These are phyloP conservation scores for Arthrobotrys sinensis DNA, from an alignment of 2,329 filamentous ascomycete genomes.

Conservation along the genomic window DNA sequence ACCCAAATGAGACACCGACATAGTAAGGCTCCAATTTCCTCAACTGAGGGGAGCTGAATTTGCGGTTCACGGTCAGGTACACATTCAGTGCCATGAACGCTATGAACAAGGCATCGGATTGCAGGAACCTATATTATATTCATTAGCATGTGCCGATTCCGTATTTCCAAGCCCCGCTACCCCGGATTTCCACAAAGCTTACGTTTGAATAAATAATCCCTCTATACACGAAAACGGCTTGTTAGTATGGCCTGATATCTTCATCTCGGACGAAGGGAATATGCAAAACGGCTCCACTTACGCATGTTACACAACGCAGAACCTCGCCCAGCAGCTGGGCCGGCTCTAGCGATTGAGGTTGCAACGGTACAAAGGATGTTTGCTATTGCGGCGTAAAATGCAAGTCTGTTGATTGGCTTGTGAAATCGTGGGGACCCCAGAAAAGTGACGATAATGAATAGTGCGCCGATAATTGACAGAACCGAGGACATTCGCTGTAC, in stretches of 20 bases:
- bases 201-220: constrained; percentile 87
- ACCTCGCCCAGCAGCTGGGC: constrained; percentile 70
- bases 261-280: constrained; percentile 39
- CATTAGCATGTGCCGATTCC: constrained; percentile 43
- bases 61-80: constrained; percentile 83
- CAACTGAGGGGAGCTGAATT: constrained; percentile 77
- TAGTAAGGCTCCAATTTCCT: constrained; percentile 81
- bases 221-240: constrained; percentile 70
- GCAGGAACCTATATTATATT: constrained; percentile 76
- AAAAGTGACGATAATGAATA: constrained; percentile 82
- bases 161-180: constrained; percentile 6
- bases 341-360: constrained; percentile 79
- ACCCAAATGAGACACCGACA: constrained; percentile 78
- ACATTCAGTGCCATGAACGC: constrained; percentile 88
- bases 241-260: constrained; percentile 50
- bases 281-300: constrained; percentile 45
- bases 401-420: constrained; percentile 87
- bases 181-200: constrained; percentile 65
- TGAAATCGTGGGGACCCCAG: constrained; percentile 78
- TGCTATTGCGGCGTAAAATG: constrained; percentile 86
- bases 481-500: constrained; percentile 74
- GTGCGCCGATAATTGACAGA: constrained; percentile 79
- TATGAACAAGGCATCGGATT: constrained; percentile 82
- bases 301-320: constrained; percentile 76
- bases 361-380: constrained; percentile 84